Percentiles rank a stretch among this genome's conserved stretches.
Conservation (phyloP, 441 rosid species). For the Populus hybrid region DNA sequence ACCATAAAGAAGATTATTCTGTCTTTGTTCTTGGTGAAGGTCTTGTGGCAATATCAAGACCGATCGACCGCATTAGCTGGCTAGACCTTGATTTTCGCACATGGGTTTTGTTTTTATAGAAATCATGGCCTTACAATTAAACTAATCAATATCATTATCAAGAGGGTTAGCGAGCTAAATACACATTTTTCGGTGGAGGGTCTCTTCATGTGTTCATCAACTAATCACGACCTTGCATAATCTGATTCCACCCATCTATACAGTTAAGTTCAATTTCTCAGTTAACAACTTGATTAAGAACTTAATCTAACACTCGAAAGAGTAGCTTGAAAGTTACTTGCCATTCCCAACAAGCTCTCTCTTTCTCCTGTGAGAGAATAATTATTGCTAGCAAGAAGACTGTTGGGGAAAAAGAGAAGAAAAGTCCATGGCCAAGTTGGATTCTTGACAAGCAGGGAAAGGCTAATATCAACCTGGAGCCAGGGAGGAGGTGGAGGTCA, state of each 20-base stretch:
- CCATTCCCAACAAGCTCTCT: neutral
- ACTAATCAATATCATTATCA: neutral
- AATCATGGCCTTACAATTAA: neutral
- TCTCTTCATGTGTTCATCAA: neutral
- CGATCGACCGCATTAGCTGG: conserved; percentile 12
- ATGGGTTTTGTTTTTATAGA: conserved; percentile 10
- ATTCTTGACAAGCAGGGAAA: neutral
- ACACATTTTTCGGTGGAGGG: neutral
- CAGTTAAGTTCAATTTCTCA: neutral
- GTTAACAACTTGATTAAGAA: neutral
- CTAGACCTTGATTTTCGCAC: conserved; percentile 11
- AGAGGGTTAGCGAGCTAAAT: neutral
- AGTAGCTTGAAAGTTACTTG: neutral
- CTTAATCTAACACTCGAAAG: neutral
- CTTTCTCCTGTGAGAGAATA: no score
- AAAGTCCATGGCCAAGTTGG: neutral
- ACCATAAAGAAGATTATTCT: no score
- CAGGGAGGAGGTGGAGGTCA: neutral
- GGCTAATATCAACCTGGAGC: neutral
- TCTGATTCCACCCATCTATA: neutral
- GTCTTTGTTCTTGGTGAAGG: conserved; percentile 2
- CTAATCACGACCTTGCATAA: no score
- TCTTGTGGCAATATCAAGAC: conserved; percentile 11
- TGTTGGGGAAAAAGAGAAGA: neutral
- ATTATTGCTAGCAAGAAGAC: neutral